These are phyloP conservation scores for Boletus sensibilis DNA, from an alignment of 768 basidiomycete genomes.

Conservation along the genomic window DNA sequence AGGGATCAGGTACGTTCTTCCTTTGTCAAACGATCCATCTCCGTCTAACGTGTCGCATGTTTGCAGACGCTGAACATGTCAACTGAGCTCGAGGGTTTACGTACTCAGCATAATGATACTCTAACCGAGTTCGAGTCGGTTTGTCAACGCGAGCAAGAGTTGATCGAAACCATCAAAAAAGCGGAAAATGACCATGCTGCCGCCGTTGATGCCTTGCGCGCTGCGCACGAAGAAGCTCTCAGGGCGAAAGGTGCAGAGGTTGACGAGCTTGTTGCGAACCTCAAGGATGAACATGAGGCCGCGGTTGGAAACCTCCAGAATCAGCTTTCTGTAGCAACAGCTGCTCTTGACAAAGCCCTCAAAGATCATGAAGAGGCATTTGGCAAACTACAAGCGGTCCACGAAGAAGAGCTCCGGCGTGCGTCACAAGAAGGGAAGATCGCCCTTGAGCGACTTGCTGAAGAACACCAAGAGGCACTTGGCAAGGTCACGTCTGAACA, in stretches of 20 bases:
- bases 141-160: conserved; percentile 53
- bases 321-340: conserved; percentile 45
- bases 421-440: conserved; percentile 56
- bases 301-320: conserved; percentile 38
- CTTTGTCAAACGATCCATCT: neutral
- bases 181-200: conserved; percentile 49
- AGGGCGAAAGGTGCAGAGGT: conserved; percentile 42
- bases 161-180: conserved; percentile 49
- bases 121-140: conserved; percentile 53
- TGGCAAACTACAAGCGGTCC: conserved; percentile 53
- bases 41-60: neutral
- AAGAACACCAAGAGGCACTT: conserved; percentile 55
- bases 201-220: conserved; percentile 47
- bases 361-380: conserved; percentile 61
- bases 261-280: conserved; percentile 40
- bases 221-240: conserved; percentile 46
- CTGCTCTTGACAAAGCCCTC: conserved; percentile 46
- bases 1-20: conserved; percentile 70
- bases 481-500: conserved; percentile 53
- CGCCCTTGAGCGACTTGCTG: conserved; percentile 44
- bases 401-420: conserved; percentile 51
- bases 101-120: conserved; percentile 55
- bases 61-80: conserved; percentile 82
- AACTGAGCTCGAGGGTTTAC: conserved; percentile 75
- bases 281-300: conserved; percentile 51